Evolutionary conservation across 2,329 filamentous ascomycete genomes (phyloP).

Genomic region (Colletotrichum eremochloae): DNA sequence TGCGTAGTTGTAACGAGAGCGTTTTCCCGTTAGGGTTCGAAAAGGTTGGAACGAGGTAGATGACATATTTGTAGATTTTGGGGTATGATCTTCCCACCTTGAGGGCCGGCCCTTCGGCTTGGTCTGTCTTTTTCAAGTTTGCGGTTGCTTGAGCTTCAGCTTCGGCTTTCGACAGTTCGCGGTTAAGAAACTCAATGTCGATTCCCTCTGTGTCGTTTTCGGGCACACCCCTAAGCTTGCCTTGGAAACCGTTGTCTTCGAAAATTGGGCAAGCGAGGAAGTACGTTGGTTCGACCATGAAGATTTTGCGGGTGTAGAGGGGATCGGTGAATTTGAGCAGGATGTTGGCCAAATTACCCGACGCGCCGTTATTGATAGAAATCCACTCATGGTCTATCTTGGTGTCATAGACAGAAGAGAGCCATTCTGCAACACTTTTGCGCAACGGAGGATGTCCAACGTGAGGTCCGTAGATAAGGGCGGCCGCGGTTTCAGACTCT

Average conservation of each 20-base stretch:
- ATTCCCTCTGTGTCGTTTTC: conserved; percentile 81
- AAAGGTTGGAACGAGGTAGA: conserved; percentile 91
- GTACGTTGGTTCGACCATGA: conserved; percentile 87
- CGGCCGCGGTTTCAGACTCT: conserved; percentile 69
- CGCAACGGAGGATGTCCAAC: conserved; percentile 78
- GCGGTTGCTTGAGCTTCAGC: background rate
- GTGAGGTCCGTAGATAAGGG: conserved; percentile 84
- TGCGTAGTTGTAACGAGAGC: conserved; percentile 78
- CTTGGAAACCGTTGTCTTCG: conserved; percentile 81
- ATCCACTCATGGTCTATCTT: conserved; percentile 69
- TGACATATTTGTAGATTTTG: conserved; percentile 87
- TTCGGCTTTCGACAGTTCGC: conserved; percentile 34
- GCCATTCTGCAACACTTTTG: conserved; percentile 77
- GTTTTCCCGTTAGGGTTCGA: conserved; percentile 89
- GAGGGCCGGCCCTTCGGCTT: background rate
- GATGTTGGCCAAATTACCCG: conserved; percentile 82
- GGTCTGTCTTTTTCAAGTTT: rapidly evolving
- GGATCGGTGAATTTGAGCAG: conserved; percentile 87
- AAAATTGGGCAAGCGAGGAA: conserved; percentile 86
- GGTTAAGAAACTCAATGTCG: conserved; percentile 72
- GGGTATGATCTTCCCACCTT: conserved; percentile 49
- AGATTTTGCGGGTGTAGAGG: conserved; percentile 78
- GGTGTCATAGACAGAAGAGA: conserved; percentile 70
- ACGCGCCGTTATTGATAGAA: conserved; percentile 86
- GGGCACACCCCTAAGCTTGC: conserved; percentile 75